A percentile compares a stretch with the other conserved stretches of the same genome.
Conservation (phyloP, 2,329 filamentous ascomycete species). For the Endothia cerciana region DNA sequence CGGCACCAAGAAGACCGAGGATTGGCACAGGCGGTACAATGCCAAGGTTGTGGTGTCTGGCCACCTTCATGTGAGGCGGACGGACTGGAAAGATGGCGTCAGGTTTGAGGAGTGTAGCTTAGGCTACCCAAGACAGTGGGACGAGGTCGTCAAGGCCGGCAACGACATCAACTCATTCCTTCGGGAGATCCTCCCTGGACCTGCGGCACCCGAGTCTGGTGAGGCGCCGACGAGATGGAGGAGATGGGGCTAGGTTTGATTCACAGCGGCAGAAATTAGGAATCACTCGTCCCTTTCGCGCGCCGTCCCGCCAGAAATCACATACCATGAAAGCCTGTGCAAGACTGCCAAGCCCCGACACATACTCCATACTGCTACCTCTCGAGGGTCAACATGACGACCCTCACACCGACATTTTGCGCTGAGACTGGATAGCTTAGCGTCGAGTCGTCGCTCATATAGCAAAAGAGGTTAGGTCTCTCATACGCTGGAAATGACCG, state of each 20-base stretch:
- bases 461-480: not conserved
- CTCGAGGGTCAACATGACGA: not conserved
- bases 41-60: constrained; percentile 43
- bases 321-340: not conserved
- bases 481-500: not conserved
- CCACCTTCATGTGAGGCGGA: constrained; percentile 43
- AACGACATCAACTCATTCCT: constrained; percentile 40
- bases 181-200: constrained; percentile 38
- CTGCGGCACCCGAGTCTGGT: constrained; percentile 19
- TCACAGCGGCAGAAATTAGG: not conserved
- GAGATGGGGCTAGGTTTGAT: constrained; percentile 22
- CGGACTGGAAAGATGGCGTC: constrained; percentile 43
- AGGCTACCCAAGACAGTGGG: constrained; percentile 44
- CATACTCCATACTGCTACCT: not conserved
- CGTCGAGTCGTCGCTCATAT: not conserved
- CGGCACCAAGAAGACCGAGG: constrained; percentile 41
- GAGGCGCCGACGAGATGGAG: constrained; percentile 24
- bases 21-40: constrained; percentile 42
- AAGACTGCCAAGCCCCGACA: not conserved
- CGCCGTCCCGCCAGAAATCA: not conserved
- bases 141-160: constrained; percentile 36
- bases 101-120: constrained; percentile 44
- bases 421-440: not conserved
- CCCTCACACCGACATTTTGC: not conserved
- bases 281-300: not conserved